phyloP scores from a whole-genome alignment of 2,329 filamentous ascomycete species.

The Fusarium sp. region DNA sequence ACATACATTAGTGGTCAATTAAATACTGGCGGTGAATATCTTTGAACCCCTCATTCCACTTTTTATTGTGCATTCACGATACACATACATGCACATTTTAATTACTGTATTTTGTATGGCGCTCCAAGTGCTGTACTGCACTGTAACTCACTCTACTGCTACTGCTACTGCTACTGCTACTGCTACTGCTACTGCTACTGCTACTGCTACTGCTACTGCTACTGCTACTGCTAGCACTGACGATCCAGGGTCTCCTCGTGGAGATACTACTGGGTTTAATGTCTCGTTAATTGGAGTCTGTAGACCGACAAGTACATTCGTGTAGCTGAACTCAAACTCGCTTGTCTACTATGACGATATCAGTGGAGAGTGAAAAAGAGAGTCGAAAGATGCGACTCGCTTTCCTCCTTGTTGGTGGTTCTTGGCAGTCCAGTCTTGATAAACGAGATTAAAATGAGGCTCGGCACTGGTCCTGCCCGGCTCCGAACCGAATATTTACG shows the following conservation, averaged over 20 bases:
- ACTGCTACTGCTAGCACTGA: constrained; percentile 3
- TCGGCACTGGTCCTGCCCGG: constrained; percentile 13
- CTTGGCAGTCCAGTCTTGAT: constrained; percentile 26
- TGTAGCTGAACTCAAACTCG: constrained; percentile 1
- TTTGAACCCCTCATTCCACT: constrained; percentile 32
- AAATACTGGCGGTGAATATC: constrained; percentile 27
- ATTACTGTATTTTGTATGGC: neutral
- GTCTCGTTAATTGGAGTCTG: neutral
- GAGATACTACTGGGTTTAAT: constrained; percentile 8
- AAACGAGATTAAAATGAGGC: constrained; percentile 24
- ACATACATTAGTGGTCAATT: constrained; percentile 14
- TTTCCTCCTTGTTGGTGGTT: constrained; percentile 6
- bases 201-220: too few relatives aligned
- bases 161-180: too few relatives aligned
- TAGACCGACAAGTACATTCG: neutral
- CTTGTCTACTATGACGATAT: constrained; percentile 22
- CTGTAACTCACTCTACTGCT: neutral
- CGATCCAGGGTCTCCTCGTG: constrained; percentile 36
- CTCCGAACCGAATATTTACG: constrained; percentile 33
- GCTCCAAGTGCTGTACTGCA: neutral
- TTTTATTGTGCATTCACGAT: constrained; percentile 16
- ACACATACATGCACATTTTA: neutral
- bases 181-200: too few relatives aligned
- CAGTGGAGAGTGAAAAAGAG: constrained; percentile 16
- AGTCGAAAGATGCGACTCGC: constrained; percentile 12